Conservation (phyloP, 306 rosid species). For the Acacia acuminata region DNA sequence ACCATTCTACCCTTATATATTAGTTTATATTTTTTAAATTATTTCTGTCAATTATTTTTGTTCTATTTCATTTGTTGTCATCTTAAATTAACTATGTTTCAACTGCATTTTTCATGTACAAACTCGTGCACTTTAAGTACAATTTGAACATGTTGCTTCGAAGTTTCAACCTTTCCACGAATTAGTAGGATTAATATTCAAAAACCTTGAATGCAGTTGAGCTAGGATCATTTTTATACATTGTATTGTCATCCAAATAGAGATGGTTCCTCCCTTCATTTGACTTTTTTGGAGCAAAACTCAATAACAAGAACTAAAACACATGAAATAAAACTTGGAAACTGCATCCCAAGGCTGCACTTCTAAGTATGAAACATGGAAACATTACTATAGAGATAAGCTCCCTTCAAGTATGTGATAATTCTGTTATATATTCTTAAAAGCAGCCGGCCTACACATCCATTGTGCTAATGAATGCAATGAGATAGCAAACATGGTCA, state of each 20-base stretch:
- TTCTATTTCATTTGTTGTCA: too few species aligned
- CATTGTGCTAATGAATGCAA: not conserved
- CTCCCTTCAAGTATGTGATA: slow-evolving; percentile 1
- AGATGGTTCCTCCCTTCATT: not conserved
- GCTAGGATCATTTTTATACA: not conserved
- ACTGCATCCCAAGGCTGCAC: not conserved
- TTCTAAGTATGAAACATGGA: not conserved
- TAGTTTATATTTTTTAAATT: too few species aligned
- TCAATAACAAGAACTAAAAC: not conserved
- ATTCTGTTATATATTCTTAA: not conserved
- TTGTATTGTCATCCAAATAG: not conserved
- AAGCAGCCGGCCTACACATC: not conserved
- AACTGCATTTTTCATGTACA: too few species aligned
- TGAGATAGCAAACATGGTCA: not conserved
- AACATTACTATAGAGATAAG: not conserved
- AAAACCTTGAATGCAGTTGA: not conserved
- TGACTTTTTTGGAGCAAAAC: not conserved
- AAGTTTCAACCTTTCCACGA: too few species aligned
- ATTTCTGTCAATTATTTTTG: too few species aligned
- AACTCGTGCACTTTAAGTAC: too few species aligned
- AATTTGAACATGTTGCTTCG: too few species aligned
- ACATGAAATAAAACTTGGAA: not conserved
- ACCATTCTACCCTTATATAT: too few species aligned
- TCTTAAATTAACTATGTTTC: too few species aligned
- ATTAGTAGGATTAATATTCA: not conserved